phyloP scores from a whole-genome alignment of 306 rosid genomes.

The Citrullus colocynthis region DNA sequence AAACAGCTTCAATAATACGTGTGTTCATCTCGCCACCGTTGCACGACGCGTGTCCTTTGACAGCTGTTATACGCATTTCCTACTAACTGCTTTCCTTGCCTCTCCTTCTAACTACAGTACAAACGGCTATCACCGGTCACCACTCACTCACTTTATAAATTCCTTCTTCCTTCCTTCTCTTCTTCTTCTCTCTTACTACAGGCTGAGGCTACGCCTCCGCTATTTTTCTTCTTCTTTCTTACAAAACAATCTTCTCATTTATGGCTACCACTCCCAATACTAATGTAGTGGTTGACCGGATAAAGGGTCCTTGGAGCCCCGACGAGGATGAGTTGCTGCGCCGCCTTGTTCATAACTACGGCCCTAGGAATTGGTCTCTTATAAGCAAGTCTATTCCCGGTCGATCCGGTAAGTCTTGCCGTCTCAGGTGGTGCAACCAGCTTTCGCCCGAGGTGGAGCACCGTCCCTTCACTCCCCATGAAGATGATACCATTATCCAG shows the following conservation, averaged over 20 bases:
- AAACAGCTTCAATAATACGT: background rate
- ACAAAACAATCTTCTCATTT: background rate
- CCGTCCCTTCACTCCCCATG: conserved; percentile 55
- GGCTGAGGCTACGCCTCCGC: background rate
- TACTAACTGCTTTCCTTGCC: background rate
- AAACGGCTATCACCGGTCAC: background rate
- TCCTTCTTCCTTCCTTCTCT: background rate
- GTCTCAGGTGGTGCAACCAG: conserved; percentile 84
- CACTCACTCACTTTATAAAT: background rate
- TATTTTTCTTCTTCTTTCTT: too few species aligned
- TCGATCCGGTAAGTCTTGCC: conserved; percentile 79
- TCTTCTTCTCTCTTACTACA: background rate
- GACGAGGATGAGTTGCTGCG: conserved; percentile 61
- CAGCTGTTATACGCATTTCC: background rate
- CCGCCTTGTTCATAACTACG: conserved; percentile 43
- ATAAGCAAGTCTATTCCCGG: conserved; percentile 78
- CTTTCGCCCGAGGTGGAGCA: conserved; percentile 77
- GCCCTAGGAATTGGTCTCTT: conserved; percentile 67
- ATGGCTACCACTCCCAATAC: conserved; percentile 30
- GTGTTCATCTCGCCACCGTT: background rate
- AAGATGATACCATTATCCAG: conserved; percentile 41
- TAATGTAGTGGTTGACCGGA: conserved; percentile 33
- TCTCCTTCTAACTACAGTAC: background rate
- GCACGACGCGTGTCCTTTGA: background rate
- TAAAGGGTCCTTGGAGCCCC: conserved; percentile 85